Percentiles rank a stretch among this genome's conserved stretches.
Conservation (phyloP, 2,329 filamentous ascomycete species). For the Tolypocladium endophyticum region DNA sequence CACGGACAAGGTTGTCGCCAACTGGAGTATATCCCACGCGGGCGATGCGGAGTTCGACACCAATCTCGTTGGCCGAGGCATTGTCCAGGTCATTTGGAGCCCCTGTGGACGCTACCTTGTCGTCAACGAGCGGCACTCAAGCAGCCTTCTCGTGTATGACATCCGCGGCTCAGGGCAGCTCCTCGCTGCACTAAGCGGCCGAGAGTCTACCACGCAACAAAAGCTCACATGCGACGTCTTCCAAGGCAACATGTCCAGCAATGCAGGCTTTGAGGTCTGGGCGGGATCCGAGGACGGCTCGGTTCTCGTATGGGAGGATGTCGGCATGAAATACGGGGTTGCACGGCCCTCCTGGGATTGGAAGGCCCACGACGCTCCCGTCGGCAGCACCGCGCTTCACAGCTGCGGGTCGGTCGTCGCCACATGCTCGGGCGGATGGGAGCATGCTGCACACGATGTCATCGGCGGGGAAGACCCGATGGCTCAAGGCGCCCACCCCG, state of each 20-base stretch:
- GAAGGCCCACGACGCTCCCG: conserved; percentile 33
- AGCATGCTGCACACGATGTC: conserved; percentile 10
- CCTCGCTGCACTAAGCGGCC: conserved; percentile 42
- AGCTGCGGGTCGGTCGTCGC: conserved; percentile 43
- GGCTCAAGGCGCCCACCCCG: background rate
- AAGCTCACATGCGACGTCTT: conserved; percentile 46
- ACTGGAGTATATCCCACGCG: conserved; percentile 49
- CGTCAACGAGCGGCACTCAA: conserved; percentile 48
- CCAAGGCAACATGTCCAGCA: conserved; percentile 20
- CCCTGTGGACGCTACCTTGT: conserved; percentile 52
- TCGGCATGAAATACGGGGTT: conserved; percentile 36
- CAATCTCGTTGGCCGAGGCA: conserved; percentile 49
- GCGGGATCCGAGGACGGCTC: conserved; percentile 43
- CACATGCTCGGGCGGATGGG: conserved; percentile 47
- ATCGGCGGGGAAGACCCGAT: background rate
- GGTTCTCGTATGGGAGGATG: conserved; percentile 48
- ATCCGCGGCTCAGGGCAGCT: conserved; percentile 47
- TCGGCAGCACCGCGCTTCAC: conserved; percentile 41
- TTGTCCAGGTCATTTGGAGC: conserved; percentile 51
- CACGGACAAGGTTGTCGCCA: conserved; percentile 41
- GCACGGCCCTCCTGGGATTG: conserved; percentile 38
- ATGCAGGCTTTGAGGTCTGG: conserved; percentile 49
- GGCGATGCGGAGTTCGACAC: conserved; percentile 26
- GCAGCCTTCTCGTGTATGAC: conserved; percentile 50
- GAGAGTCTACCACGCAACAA: conserved; percentile 42